A percentile compares a stretch with the other conserved stretches of the same genome.
These are phyloP conservation scores for Saturnispora dispora DNA, from an alignment of 805 yeast genomes.

Conservation along the genomic window DNA sequence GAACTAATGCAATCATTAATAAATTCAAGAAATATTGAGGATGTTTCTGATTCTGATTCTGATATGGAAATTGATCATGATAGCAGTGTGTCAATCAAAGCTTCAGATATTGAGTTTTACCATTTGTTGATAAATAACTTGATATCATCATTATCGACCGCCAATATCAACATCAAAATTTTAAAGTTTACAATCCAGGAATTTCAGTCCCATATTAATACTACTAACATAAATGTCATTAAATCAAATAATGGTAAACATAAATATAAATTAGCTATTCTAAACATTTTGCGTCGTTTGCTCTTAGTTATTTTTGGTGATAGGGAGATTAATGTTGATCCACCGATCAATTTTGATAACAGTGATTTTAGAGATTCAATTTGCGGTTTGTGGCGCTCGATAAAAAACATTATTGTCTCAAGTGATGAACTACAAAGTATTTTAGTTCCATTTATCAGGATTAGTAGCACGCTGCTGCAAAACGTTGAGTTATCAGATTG, in stretches of 20 bases:
- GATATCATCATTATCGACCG: constrained; percentile 4
- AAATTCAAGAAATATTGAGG: constrained; percentile 17
- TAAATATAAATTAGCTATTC: constrained; percentile 23
- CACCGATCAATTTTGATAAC: background rate
- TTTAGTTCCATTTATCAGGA: constrained; percentile 37
- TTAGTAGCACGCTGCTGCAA: constrained; percentile 13
- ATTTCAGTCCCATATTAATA: background rate
- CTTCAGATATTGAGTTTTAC: background rate
- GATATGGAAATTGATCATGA: constrained; percentile 12
- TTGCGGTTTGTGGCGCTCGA: constrained; percentile 12
- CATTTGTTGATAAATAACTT: constrained; percentile 8
- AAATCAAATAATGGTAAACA: constrained; percentile 10
- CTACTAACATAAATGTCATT: constrained; percentile 4
- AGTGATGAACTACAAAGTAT: constrained; percentile 42
- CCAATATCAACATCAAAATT: background rate
- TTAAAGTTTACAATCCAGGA: constrained; percentile 3
- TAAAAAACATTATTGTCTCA: constrained; percentile 13
- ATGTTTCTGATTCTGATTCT: constrained; percentile 32
- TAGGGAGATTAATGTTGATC: background rate
- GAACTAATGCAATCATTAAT: constrained; percentile 21
- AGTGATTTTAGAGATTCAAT: constrained; percentile 1
- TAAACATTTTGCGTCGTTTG: constrained; percentile 16
- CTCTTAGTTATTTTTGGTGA: background rate
- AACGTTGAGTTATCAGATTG: background rate
- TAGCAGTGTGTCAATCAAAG: background rate